Evolutionary conservation across 805 yeast genomes (phyloP), one percentile per base, ranked within the genome.

Genomic region (Blastobotrys terrestris): DNA sequence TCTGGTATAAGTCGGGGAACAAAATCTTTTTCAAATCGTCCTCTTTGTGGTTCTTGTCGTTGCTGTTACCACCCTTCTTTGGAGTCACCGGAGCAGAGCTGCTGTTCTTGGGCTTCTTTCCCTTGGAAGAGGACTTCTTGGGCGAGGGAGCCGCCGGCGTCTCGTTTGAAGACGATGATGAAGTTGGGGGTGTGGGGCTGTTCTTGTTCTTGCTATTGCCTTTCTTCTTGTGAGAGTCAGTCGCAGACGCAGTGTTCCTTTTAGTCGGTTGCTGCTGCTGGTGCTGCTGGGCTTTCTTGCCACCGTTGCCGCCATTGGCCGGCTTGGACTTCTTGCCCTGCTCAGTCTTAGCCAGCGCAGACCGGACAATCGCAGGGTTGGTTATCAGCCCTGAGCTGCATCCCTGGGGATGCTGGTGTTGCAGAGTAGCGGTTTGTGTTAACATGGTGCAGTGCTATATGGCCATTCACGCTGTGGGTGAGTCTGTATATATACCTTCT

Each of bases 361-460:
- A 55, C 52, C 55, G 52, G 31, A 60, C 63, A 39, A 60, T 57
- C 15, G 60, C 55, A 15, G 61, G 62, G 43, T 60, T 58, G 13
- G 62, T 58, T 39, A 60, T 60, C 13, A 60, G 31, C 16, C 41
- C 48, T 5, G 35, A 26, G 35, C 35, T 26, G 35, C 35, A 26
- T 26, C 35, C 35, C 11, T 26, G 35, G 11, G 35, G 35, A 11
- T 26, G 35, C 35, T 26, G 35, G 35, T 26, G 35, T 26, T 26
- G 35, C 35, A 26, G 35, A 26, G 35, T 26, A 26, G 35, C 35
- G 35, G 35, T 26, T 26, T 26, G 35, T 26, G 35, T 26, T 26
- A 26, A 26, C 35, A 26, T 26, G 35, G 35, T 26, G 11, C 11
- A 26, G 35, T 11, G 35, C 11, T 11, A 26, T n/a, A n/a, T n/a